Base-by-base conservation (phyloP, 2,329 filamentous ascomycete species). In the Aspergillus phoenicis region DNA sequence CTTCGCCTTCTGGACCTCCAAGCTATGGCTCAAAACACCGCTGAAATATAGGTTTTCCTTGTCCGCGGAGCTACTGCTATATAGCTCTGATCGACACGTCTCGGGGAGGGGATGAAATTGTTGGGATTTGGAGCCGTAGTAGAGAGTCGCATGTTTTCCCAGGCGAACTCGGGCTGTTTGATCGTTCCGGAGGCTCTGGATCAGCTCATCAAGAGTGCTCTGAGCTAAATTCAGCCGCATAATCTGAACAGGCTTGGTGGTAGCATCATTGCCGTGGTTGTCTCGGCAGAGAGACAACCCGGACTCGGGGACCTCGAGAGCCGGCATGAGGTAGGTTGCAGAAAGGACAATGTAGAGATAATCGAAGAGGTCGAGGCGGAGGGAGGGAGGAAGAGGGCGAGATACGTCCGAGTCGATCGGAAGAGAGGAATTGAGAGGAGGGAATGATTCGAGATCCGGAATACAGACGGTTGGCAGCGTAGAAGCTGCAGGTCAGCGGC, bases 51-150 rank as follows among this genome's bases (percentile, higher is more conserved):
- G 73, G 60, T 80, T 79, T 63, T 79, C 73, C 60, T 79, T 73
- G 58, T 79, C 75, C 57, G 77, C 72, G 30, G 72, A 65, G 62
- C 75, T 77, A 60, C 77, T 71, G 52, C 71, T 73, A 77, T 87
- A 89, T 62, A 89, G 74, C 74, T 88, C 86, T 65, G 83, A 83
- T 62, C 81, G 81, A 68, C 83, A 81, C 43, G 78, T 78, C 70
- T 87, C 84, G 62, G 83, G 72, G 60, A 75, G 80, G 65, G 84
- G 79, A 61, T 82, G 80, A 67, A 88, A 80, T 33, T 81, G 76
- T 63, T 86, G 81, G 33, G 81, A 81, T 70, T 85, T 85, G 71
- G 82, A 82, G 65, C 83, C 85, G 68, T 83, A 84, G 67, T 83
- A 82, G 62, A 89, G 80, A 71, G 82, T 82, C 75, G 85, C 76